Percentiles rank a stretch among this genome's conserved stretches.
Evolutionary conservation across 768 basidiomycete species (phyloP).

Genomic region (Phaffia tasmanica): DNA sequence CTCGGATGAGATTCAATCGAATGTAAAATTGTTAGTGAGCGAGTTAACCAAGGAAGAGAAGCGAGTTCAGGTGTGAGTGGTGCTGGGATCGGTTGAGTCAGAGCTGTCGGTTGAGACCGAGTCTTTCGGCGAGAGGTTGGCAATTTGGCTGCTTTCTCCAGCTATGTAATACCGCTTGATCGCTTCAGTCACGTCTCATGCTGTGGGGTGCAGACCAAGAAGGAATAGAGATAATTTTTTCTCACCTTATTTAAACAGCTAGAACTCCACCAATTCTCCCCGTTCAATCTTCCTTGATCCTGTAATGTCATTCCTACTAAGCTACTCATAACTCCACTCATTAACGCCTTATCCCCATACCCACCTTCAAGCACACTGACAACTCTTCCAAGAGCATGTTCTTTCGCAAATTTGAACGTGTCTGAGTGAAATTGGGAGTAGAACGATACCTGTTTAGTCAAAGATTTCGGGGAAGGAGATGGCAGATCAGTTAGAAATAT

Average conservation of each 20-base stretch:
- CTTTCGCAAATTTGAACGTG: slow-evolving; percentile 52
- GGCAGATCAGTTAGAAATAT: background rate
- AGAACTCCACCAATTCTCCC: slow-evolving; percentile 51
- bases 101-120: too few species aligned
- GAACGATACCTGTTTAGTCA: slow-evolving; percentile 47
- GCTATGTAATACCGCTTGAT: background rate
- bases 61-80: background rate
- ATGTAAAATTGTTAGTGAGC: background rate
- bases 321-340: slow-evolving; percentile 72
- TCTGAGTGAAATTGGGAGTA: slow-evolving; percentile 74
- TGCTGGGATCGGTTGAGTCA: background rate
- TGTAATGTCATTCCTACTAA: slow-evolving; percentile 49
- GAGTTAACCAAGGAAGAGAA: slow-evolving; percentile 3
- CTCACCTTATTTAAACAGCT: slow-evolving; percentile 54
- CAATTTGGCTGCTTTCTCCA: slow-evolving; percentile 12
- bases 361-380: slow-evolving; percentile 91
- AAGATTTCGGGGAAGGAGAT: background rate
- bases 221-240: slow-evolving; percentile 28
- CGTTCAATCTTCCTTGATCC: slow-evolving; percentile 31
- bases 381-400: slow-evolving; percentile 55
- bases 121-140: background rate
- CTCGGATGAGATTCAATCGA: slow-evolving; percentile 8
- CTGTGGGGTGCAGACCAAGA: background rate
- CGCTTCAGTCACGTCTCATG: background rate
- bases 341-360: slow-evolving; percentile 80